Evolutionary conservation across 148 eudicot species (phyloP).

Genomic region (Camellia sinensis): DNA sequence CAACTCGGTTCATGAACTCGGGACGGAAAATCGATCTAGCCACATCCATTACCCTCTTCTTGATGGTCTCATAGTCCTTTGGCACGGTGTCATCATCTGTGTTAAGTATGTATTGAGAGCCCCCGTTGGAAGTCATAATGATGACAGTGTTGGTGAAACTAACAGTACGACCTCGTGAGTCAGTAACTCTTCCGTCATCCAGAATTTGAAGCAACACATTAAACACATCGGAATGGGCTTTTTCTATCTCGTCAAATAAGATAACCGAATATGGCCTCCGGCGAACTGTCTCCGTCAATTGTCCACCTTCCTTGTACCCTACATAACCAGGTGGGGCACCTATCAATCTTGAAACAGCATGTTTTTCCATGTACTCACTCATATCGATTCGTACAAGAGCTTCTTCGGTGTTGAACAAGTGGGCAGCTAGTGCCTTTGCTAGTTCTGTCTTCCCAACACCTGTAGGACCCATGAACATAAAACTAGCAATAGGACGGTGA

Average conservation of each 20-base stretch:
- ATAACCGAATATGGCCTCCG: slow-evolving; percentile 90
- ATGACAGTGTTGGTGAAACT: slow-evolving; percentile 88
- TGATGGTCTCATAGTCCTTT: slow-evolving; percentile 78
- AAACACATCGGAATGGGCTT: slow-evolving; percentile 82
- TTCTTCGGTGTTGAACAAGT: slow-evolving; percentile 79
- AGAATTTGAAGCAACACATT: slow-evolving; percentile 85
- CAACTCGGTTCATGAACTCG: slow-evolving; percentile 95
- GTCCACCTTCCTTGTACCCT: slow-evolving; percentile 90
- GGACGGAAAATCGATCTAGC: slow-evolving; percentile 86
- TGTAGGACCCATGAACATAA: slow-evolving; percentile 94
- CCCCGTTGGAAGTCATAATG: slow-evolving; percentile 96
- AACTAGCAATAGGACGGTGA: slow-evolving; percentile 88
- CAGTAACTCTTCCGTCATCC: slow-evolving; percentile 96
- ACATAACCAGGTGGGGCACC: slow-evolving; percentile 91
- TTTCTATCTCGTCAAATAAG: slow-evolving; percentile 90
- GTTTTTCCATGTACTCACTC: slow-evolving; percentile 96
- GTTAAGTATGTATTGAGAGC: slow-evolving; percentile 86
- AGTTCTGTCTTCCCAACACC: slow-evolving; percentile 94
- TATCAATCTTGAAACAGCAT: slow-evolving; percentile 71
- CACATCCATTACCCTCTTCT: slow-evolving; percentile 85
- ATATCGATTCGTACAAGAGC: slow-evolving; percentile 86
- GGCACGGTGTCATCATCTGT: slow-evolving; percentile 55
- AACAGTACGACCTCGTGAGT: slow-evolving; percentile 91
- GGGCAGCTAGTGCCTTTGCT: slow-evolving; percentile 72
- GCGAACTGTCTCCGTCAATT: slow-evolving; percentile 72